phyloP scores from a whole-genome alignment of 2,329 filamentous ascomycete species.

The Scleromitrula shiraiana region DNA sequence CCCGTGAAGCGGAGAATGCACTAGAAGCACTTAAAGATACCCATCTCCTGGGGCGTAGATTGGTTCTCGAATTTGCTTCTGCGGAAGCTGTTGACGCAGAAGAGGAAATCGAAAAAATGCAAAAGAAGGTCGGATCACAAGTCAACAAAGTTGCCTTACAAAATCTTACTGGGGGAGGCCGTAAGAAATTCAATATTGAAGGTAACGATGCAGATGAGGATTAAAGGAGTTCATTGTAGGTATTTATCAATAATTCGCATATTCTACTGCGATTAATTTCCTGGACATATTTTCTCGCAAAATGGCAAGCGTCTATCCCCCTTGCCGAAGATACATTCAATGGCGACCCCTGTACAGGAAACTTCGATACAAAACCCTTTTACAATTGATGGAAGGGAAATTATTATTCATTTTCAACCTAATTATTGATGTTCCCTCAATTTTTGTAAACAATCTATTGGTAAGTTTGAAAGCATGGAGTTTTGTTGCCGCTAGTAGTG shows the following conservation, averaged over 20 bases:
- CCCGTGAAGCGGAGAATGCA: slow-evolving; percentile 82
- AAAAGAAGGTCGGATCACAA: slow-evolving; percentile 88
- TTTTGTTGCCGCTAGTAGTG: neutral
- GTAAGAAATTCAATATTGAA: slow-evolving; percentile 83
- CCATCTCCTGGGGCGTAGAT: slow-evolving; percentile 79
- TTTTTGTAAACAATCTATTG: neutral
- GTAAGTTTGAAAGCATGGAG: neutral
- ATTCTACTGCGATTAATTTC: slow-evolving; percentile 7
- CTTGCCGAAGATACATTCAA: slow-evolving; percentile 9
- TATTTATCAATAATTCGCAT: slow-evolving; percentile 19
- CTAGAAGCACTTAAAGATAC: slow-evolving; percentile 87
- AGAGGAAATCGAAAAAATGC: slow-evolving; percentile 94
- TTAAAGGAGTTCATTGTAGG: slow-evolving; percentile 15
- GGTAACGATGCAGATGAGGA: slow-evolving; percentile 52
- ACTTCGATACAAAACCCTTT: slow-evolving; percentile 2
- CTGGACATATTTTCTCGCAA: slow-evolving; percentile 6
- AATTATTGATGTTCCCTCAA: neutral
- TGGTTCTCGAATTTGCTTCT: slow-evolving; percentile 88
- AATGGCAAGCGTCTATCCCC: slow-evolving; percentile 10
- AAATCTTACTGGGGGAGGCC: slow-evolving; percentile 72
- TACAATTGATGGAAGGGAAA: slow-evolving; percentile 5
- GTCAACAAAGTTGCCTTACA: slow-evolving; percentile 85
- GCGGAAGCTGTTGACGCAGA: slow-evolving; percentile 86
- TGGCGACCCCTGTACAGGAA: slow-evolving; percentile 3
- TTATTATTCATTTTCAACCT: neutral